Evolutionary conservation across 768 basidiomycete genomes (phyloP), one percentile per base, ranked within the genome.

Genomic region (Grammothele lineata): DNA sequence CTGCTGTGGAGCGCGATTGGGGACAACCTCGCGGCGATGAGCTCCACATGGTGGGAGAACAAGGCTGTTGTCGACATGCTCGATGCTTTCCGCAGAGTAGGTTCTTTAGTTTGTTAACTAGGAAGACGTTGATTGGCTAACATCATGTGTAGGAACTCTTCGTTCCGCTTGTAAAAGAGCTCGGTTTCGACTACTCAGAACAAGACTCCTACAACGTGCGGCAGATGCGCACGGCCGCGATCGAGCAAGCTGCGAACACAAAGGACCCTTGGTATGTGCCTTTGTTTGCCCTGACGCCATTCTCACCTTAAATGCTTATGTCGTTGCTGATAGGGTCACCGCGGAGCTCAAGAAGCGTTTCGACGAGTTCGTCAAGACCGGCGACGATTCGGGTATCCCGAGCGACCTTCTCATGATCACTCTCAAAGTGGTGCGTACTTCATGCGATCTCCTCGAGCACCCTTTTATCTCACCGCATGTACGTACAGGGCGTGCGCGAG

Each of bases 31-130:
- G 55, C 59, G 21, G 64, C 69, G 26, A 65, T 96, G 22, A 62
- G 71, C 10, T 75, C 72, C 6, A 78, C 81, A 3, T 96, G 92
- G 87, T 96, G 90, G 87, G 92, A 95, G 65, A 70, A 91, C 59
- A 69, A 66, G 26, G 72, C 68, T 24, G 70, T 74, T 54, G 72
- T 69, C 27, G 74, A 72, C 27, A 69, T 72, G 39, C 59, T 94
- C 40, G 72, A 87, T 48, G 74, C 67, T 10, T 78, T 90, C 64
- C 71, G 78, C 48, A 68, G 73, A 58, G 87, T 85, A 61, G 45
- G 77, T 63, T 8, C 26, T 22, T 36, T n/a, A 32, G 15, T 32
- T 8, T 15, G 15, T 32, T 32, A 9, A 9, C 30, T 15, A 15
- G 30, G 8, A 8, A 32, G 15, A 32, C 8, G 9, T 32, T 32